Evolutionary conservation across 2,329 filamentous ascomycete species (phyloP), one percentile per base, ranked within the genome.

Genomic region (Aureobasidium uvarum): DNA sequence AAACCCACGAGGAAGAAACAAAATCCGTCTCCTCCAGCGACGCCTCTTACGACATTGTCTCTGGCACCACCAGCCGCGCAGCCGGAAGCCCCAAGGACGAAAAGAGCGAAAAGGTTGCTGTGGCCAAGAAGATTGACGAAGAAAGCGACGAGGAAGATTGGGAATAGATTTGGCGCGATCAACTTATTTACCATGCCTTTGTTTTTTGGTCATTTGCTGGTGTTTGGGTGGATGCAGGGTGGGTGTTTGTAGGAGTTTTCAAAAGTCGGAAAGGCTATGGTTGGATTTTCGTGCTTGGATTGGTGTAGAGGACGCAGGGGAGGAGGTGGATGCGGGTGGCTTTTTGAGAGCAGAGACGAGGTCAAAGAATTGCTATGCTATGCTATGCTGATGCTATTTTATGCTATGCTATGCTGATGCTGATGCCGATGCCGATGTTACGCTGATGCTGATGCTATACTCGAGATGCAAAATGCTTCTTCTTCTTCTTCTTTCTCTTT

Each of bases 21-120:
- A 92, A 94, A 75, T 96, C 91, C 31, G 90, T 95, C 70, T 87
- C 92, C 8, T 95, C 95, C 72, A 97, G 94, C 75, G 95, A 99
- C 72, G 91, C 91, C 20, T 96, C 92, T 79, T 99, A 99, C 76
- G 95, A 99, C 75, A 84, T 99, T 39, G 92, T 99, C 3, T 81
- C 79, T 52, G 89, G 90, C 8, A 88, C 89, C 6, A 82, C 86
- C 52, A 96, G 91, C 75, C 89, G 90, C 69, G 89, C 92, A 20
- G 89, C 92, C 1, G 84, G 85, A 5, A 87, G 84, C 67, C 86
- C 86, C 2, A 83, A 84, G 72, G 83, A 85, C 66, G 78, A 76
- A 67, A 80, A 81, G 71, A 81, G 73, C 65, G 71, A 73, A n/a
- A n/a, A n/a, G n/a, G n/a, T n/a, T n/a, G n/a, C n/a, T n/a, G n/a